Base-by-base conservation (phyloP, 495 filamentous ascomycete species). In the Aspergillus steynii region DNA sequence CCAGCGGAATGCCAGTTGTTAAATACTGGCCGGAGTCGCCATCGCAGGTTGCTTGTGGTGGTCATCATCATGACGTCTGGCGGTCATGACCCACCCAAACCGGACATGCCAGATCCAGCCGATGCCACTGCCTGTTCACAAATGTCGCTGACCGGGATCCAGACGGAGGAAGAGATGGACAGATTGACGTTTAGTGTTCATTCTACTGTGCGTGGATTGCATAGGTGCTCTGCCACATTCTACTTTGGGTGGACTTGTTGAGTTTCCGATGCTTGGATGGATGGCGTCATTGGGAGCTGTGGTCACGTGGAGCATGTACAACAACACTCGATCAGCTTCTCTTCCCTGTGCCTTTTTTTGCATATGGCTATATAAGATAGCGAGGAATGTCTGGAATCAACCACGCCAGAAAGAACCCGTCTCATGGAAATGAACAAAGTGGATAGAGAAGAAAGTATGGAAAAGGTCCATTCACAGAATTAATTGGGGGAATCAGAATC, bases 401-500 rank as follows among this genome's bases (percentile, higher is more conserved):
- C 46, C 52, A 12, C n/a, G 10, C 28, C 28, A 8, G 14, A 14
- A 42, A 4, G 9, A 8, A 42, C 9, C 14, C 37, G 37, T 10
- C 37, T 14, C 37, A 42, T 42, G 37, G 37, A 14, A 42, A 42
- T 42, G 37, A 42, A 14, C 37, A 42, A 42, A 2, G 37, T 15
- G 26, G 27, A 37, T 27, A 26, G 25, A 56, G 34, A 27, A 50
- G 34, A 58, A 51, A 12, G 49, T 3, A 50, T 26, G 49, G 15
- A 50, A 58, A 50, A 58, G 29, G 58, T 61, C 58, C 54, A 55
- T 29, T 50, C 51, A 55, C 52, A 37, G 34, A 32, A 61, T 49
- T 49, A 50, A 58, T 49, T 47, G 45, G 58, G 58, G 58, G 52
- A 49, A 55, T 61, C 58, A 50, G 58, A 28, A 28, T 60, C 37